Conservation (phyloP, 73 alveolate species). For the Paramecium primaurelia region DNA sequence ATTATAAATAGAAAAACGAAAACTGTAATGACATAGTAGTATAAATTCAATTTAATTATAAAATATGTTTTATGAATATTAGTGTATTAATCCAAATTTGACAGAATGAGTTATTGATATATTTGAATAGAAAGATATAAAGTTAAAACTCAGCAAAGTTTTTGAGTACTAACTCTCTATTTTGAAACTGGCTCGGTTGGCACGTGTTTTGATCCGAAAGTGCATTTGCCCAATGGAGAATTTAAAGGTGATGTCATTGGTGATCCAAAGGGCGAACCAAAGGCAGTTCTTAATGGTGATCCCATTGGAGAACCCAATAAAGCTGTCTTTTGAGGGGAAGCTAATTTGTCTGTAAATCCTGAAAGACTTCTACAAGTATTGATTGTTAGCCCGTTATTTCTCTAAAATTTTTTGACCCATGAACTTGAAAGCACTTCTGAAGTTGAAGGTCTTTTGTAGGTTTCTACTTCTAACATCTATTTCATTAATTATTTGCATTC, state of each 20-base stretch:
- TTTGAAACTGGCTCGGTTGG: not conserved
- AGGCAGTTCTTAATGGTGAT: not conserved
- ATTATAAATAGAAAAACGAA: not conserved
- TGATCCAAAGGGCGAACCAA: conserved; percentile 2
- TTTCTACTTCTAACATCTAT: not conserved
- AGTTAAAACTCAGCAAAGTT: not conserved
- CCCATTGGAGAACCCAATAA: not conserved
- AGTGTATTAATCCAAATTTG: not conserved
- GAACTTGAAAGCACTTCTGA: not conserved
- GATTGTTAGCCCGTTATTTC: not conserved
- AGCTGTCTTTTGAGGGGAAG: not conserved
- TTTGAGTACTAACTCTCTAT: not conserved
- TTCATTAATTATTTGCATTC: not conserved
- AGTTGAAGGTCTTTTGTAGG: not conserved
- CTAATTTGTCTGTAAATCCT: not conserved
- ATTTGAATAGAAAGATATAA: not conserved
- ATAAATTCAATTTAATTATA: not conserved
- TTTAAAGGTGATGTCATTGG: not conserved
- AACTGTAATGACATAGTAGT: not conserved
- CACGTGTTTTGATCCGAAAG: not conserved
- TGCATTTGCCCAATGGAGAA: not conserved
- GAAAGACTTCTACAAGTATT: not conserved
- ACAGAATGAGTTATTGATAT: not conserved
- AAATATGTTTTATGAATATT: not conserved
- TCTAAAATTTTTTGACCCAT: not conserved